Base-by-base conservation (phyloP, 2,329 filamentous ascomycete species). In the Phoma sp. region DNA sequence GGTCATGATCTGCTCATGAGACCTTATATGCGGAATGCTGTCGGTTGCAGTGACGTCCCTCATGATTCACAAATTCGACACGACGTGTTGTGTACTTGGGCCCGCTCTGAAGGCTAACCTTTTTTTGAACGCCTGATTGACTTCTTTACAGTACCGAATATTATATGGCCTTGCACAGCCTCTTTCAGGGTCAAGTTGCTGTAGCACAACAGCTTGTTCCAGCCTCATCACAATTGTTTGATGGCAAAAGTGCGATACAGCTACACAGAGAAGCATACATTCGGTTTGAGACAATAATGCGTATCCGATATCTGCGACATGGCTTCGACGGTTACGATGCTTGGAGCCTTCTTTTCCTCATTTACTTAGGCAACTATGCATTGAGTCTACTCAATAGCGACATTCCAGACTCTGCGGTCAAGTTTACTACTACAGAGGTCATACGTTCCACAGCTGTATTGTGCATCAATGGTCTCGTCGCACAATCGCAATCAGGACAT, bases 341-440 rank as follows among this genome's bases (percentile, higher is more conserved):
- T 13, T 53, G 39, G 43, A 22, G 43, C n/a, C 22, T 52, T 10
- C 24, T 47, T 9, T 52, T 18, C 25, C 50, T 52, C 24, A 42
- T 43, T 22, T 53, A 53, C 24, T 44, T 53, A 5, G 50, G 50
- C 13, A 53, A 53, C 29, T 39, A 47, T 29, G 50, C 50, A 27
- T 33, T 53, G 14, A 13, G 43, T 7, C 38, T 25, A 43, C 27
- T 53, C 13, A 33, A 18, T 8, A 39, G 38, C 2, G 42, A 42
- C 11, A 22, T n/a, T 18, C 33, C 38, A 9, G 37, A 30, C 14
- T 7, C 32, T 22, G 25, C 30, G 37, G 13, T 4, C 14, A 38
- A 32, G 5, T 18, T 42, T 11, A 40, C 37, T 4, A 47, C 49
- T 11, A 18, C 24, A 9, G 43, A 52, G 8, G 30, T 42, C 24